Percentiles rank a stretch among this genome's conserved stretches.
phyloP scores from a whole-genome alignment of 148 eudicot species.

The Amaranthus palmeri region DNA sequence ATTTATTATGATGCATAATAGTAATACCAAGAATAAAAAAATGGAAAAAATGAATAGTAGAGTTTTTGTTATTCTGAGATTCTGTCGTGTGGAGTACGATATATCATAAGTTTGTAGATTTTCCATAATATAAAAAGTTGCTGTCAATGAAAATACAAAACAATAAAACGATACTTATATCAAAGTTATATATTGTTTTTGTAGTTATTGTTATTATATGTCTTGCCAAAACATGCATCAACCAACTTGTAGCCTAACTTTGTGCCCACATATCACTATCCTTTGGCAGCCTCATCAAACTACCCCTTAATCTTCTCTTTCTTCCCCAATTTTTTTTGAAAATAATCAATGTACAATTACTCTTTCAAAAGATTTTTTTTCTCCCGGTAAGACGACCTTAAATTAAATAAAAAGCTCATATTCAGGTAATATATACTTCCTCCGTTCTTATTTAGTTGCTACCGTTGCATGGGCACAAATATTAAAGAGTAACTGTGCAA shows the following conservation, averaged over 20 bases:
- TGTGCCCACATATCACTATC: conserved; percentile 18
- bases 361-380: too few species aligned
- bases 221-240: conserved; percentile 8
- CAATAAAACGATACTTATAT: neutral
- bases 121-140: neutral
- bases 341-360: too few species aligned
- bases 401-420: too few species aligned
- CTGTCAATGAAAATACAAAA: neutral
- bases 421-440: too few species aligned
- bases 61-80: neutral
- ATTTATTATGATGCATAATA: too few species aligned
- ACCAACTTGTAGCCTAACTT: conserved; percentile 6
- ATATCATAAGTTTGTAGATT: neutral
- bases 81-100: neutral
- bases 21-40: too few species aligned
- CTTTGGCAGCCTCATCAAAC: conserved; percentile 4
- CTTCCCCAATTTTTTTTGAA: neutral
- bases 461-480: too few species aligned
- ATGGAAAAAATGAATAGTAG: neutral
- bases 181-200: neutral
- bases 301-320: neutral
- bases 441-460: too few species aligned
- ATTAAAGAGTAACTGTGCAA: too few species aligned
- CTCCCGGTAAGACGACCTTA: too few species aligned
- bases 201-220: neutral